Base-by-base conservation (phyloP, 768 basidiomycete genomes). In the Mycena crocata region DNA sequence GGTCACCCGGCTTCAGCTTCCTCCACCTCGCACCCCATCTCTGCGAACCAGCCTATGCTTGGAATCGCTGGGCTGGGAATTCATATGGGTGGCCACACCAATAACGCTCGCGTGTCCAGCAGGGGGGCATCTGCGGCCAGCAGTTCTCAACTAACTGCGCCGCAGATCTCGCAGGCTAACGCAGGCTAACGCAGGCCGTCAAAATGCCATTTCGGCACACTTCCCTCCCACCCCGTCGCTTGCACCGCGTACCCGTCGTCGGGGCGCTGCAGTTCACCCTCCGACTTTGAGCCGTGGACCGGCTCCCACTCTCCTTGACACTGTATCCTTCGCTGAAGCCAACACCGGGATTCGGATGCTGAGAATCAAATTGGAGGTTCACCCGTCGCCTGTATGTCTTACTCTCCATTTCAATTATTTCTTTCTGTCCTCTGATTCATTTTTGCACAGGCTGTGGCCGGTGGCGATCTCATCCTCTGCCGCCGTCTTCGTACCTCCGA, bases 21-120 rank as follows among this genome's bases (percentile, higher is more conserved):
- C 30, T 28, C 48, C 9, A 7, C 21, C 26, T 54, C 52, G 24
- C 23, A 5, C 21, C 26, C 37, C 15, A 30, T 30, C 30, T 57
- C 40, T n/a, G 6, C 39, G 2, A 19, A 54, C 42, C 60, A 54
- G 28, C 60, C 60, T 2, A 62, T 62, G 3, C 51, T 62, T 12
- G 60, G 60, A 10, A 31, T 62, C 12, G 49, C 60, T 13, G 50
- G 51, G 15, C 60, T 62, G 23, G 51, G 60, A 5, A 62, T 62
- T 23, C 6, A 44, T n/a, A 42, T 62, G 30, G 28, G 12, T 19
- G 60, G 60, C 23, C 60, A 62, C 32, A 34, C 50, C 23, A 52
- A 52, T 17, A 62, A 52, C 28, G 49, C 60, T 5, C 60, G 60
- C 17, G n/a, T 44, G 39, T 57, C 52, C 13, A 39, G 17, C n/a